Conservation (phyloP, 139 green algal species). For the Picochlorum sp. region DNA sequence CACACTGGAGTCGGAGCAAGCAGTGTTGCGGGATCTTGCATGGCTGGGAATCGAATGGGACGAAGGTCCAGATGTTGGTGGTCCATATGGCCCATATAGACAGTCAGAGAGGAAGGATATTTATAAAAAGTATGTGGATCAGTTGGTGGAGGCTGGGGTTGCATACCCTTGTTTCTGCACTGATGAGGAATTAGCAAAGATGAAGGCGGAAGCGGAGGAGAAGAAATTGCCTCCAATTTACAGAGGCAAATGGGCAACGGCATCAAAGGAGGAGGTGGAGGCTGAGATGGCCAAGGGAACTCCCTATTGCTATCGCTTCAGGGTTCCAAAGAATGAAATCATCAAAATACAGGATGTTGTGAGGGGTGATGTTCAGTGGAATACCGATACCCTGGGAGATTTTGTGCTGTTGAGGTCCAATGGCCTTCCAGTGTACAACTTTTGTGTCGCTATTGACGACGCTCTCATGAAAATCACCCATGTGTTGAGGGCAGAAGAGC, state of each 20-base stretch:
- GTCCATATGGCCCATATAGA: constrained; percentile 82
- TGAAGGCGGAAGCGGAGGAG: constrained; percentile 83
- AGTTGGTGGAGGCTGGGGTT: constrained; percentile 72
- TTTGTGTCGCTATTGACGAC: constrained; percentile 97
- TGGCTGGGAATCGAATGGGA: constrained; percentile 97
- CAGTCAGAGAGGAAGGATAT: constrained; percentile 89
- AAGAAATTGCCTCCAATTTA: constrained; percentile 94
- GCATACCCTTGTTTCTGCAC: constrained; percentile 99
- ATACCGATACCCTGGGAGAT: constrained; percentile 96
- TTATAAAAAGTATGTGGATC: constrained; percentile 84
- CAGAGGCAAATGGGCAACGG: constrained; percentile 85
- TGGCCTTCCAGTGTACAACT: constrained; percentile 99
- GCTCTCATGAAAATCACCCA: constrained; percentile 94
- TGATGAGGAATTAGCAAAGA: constrained; percentile 83
- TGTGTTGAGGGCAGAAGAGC: constrained; percentile 96
- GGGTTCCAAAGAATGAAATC: constrained; percentile 63
- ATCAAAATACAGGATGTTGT: constrained; percentile 63
- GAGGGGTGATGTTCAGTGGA: constrained; percentile 85
- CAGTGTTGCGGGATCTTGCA: constrained; percentile 81
- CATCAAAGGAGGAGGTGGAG: constrained; percentile 73
- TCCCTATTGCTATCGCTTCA: constrained; percentile 88
- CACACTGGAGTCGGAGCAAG: constrained; percentile 82
- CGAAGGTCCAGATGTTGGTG: constrained; percentile 89
- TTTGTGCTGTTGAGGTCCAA: constrained; percentile 97
- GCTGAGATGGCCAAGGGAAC: constrained; percentile 67